Evolutionary conservation across 345 rosid genomes (phyloP).

Genomic region (Euphorbia peplus): DNA sequence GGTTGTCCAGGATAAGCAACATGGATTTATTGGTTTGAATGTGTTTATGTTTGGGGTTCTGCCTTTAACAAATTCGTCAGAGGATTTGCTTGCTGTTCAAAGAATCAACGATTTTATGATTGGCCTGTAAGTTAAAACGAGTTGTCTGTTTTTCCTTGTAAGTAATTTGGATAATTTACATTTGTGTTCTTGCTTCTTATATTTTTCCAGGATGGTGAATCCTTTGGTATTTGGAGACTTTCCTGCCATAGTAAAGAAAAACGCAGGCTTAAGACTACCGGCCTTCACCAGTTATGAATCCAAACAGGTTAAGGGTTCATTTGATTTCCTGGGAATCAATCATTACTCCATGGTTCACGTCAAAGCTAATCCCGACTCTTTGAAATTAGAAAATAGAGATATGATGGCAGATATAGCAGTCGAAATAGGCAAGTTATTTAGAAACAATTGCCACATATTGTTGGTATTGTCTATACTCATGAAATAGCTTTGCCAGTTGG

Average conservation of each 20-base stretch:
- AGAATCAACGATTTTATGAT: slow-evolving; percentile 36
- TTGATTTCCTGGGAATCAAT: slow-evolving; percentile 57
- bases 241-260: slow-evolving; percentile 59
- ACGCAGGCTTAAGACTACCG: slow-evolving; percentile 65
- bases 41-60: slow-evolving; percentile 15
- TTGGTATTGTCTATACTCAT: not conserved
- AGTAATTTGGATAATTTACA: not conserved
- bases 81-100: slow-evolving; percentile 36
- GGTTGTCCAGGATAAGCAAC: slow-evolving; percentile 35
- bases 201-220: slow-evolving; percentile 46
- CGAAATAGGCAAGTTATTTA: slow-evolving; percentile 18
- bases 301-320: slow-evolving; percentile 51
- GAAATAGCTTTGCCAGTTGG: not conserved
- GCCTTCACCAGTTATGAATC: slow-evolving; percentile 55
- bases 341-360: slow-evolving; percentile 29
- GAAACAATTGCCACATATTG: not conserved
- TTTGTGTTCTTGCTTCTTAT: not conserved
- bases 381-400: slow-evolving; percentile 29
- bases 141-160: not conserved
- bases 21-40: slow-evolving; percentile 37
- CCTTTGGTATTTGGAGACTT: slow-evolving; percentile 76
- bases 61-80: slow-evolving; percentile 36
- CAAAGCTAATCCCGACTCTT: slow-evolving; percentile 26
- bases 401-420: slow-evolving; percentile 34
- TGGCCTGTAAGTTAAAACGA: slow-evolving; percentile 36